Percentiles rank a stretch among this genome's conserved stretches.
Evolutionary conservation across 768 basidiomycete species (phyloP).

Genomic region (Lyophyllum decastes): DNA sequence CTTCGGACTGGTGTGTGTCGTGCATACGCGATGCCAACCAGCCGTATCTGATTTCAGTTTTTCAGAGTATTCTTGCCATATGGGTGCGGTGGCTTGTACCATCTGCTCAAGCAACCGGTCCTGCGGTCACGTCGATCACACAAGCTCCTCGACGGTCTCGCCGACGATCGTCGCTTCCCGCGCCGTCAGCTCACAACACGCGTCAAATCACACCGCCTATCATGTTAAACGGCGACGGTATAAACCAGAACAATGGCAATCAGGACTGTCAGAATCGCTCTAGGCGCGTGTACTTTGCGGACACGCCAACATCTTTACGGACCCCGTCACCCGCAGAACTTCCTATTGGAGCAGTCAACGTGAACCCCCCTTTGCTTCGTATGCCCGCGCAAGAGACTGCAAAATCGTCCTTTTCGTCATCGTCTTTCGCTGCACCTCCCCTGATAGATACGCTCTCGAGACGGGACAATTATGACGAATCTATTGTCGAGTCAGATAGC

Average conservation of each 20-base stretch:
- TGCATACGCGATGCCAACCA: neutral
- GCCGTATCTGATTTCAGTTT: slow-evolving; percentile 4
- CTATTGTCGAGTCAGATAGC: slow-evolving; percentile 19
- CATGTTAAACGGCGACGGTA: neutral
- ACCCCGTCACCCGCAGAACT: neutral
- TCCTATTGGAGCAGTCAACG: neutral
- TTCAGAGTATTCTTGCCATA: slow-evolving; percentile 46
- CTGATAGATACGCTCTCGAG: neutral
- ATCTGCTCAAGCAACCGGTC: slow-evolving; percentile 4
- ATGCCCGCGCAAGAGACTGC: slow-evolving; percentile 1
- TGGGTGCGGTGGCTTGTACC: slow-evolving; percentile 44
- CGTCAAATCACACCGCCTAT: neutral
- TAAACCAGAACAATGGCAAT: neutral
- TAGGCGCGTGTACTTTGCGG: slow-evolving; percentile 17
- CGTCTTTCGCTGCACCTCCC: neutral
- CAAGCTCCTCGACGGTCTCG: slow-evolving; percentile 5
- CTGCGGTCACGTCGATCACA: neutral
- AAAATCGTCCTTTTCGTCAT: neutral
- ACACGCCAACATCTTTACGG: slow-evolving; percentile 1
- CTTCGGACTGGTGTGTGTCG: slow-evolving; percentile 39
- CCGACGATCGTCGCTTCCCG: slow-evolving; percentile 9
- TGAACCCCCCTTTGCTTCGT: neutral
- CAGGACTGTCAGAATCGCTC: neutral
- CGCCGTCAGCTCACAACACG: slow-evolving; percentile 9
- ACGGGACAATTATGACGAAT: slow-evolving; percentile 14